Evolutionary conservation across 1,284 basidiomycete genomes (phyloP), one percentile per base, ranked within the genome.

Genomic region (Malassezia dermatis): DNA sequence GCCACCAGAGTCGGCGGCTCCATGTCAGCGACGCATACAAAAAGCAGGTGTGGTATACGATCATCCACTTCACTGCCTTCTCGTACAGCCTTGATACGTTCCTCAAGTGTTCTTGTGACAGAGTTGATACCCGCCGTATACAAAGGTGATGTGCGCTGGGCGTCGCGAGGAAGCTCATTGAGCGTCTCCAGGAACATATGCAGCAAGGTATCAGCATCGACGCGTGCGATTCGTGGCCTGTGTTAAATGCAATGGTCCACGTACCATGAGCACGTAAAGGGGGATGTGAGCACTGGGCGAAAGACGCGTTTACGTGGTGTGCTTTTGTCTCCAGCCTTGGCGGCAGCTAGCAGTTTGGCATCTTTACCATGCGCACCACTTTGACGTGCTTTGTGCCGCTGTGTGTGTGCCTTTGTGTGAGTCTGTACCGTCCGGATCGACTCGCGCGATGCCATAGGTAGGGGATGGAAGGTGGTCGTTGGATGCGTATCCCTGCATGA

Each of bases 281-380:
- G 58, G 15, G 58, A 60, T 11, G 53, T 48, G 26, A 60, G 51
- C 12, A 60, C 30, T 13, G 58, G 58, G 4, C 58, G 49, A 43
- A 56, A 60, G 15, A 56, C 58, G 32, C 44, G 42, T 19, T 41
- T 39, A 8, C 51, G 43, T 13, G 19, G 19, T 4, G 19, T 4
- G 2, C 10, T 17, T 5, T 19, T 15, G 11, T 21, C 45, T 3
- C 26, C 43, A 6, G 30, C 11, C n/a, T 30, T 48, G 1, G 30
- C 26, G 13, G 34, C 19, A 15, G 40, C 40, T 17, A 37, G 15
- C 3, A 50, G 23, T 15, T 37, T 31, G 11, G 54, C 54, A 41
- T 56, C 54, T 41, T 56, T 56, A 6, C 48, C 48, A 17, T 45
- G 50, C 17, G 28, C 21, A 19, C 42, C 17, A 10, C 34, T 24